Evolutionary conservation across 257 asterid genomes (phyloP), one percentile per base, ranked within the genome.

Genomic region (Petrea volubilis): DNA sequence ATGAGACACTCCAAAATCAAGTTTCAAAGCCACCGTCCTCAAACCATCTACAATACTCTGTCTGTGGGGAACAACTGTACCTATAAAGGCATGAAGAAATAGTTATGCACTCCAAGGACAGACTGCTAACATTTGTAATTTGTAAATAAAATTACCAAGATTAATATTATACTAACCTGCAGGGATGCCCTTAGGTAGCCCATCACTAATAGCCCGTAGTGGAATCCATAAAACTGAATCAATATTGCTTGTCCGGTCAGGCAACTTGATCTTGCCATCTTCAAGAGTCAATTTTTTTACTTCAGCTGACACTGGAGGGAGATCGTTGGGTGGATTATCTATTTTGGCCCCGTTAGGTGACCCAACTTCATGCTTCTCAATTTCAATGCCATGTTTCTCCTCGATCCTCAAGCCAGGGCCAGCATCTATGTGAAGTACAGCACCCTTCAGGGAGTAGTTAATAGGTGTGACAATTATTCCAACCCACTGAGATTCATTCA

Each of bases 381-480:
- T 88, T 86, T 91, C 96, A 70, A 95, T 88, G 77, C 74, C 81
- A 80, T 81, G 86, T 15, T 60, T 67, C 74, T 79, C 84, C 81
- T 90, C 95, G 52, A 95, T 95, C 83, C 72, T 81, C 90, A 95
- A 88, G 72, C 99, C 99, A 74, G 99, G 99, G 51, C 98, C 99
- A 2, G 97, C 73, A 78, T 92, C 98, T 74, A 95, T 81, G 71
- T 88, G 96, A 79, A 95, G 88, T 58, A 88, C 78, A 46, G 96
- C 97, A 79, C 97, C 99, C 74, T 82, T 87, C 43, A 95, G 98
- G 56, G 96, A 82, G 78, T 95, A 87, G 34, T 81, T 85, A 65
- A 92, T 78, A n/a, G 97, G 99, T 79, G 67, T 90, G 55, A 92
- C 83, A 84, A 90, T 81, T 63, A 95, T 84, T 64, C 99, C 99